Base-by-base conservation (phyloP, 2,329 filamentous ascomycete species). In the Orbilia javanica region DNA sequence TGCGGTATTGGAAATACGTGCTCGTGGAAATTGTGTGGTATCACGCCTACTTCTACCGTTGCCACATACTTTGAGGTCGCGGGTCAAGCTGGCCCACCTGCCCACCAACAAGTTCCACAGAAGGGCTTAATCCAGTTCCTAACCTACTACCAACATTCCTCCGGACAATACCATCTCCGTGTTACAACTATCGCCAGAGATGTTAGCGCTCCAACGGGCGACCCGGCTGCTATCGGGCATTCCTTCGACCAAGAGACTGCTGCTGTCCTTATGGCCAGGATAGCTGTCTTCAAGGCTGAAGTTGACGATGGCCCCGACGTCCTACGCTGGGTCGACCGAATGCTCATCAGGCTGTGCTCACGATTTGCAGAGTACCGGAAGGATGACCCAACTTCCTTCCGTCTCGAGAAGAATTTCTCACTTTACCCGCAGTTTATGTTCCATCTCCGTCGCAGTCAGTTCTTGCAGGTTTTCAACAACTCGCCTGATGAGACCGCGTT, bases 371-470 rank as follows among this genome's bases (percentile, higher is more conserved):
- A 99, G 84, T 99, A 99, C 84, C 89, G 96, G 79, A 99, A 99
- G 85, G 96, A 99, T 83, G 96, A 99, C 82, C 94, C 96, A 13
- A 96, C 95, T 4, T 98, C 95, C 0, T 99, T 99, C 89, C 90
- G 94, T 39, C 86, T 97, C 79, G 96, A 99, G 85, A 97, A 97
- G 89, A 99, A 99, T 87, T 99, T 99, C 83, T 98, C 95, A 0
- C 88, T 99, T 15, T 99, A 99, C 83, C 96, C 96, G 27, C 96
- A 99, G 84, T 99, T 99, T 86, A 99, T 99, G 96, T 99, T 99
- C 88, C 96, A 99, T 84, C 88, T 99, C 79, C 92, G 96, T 82
- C 90, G 96, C 85, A 97, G 94, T 85, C 96, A 98, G 85, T 99
- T 99, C 87, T 85, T 99, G 80, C 96, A 99, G 83, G 94, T 99